Evolutionary conservation across 345 rosid genomes (phyloP), one percentile per base, ranked within the genome.

Genomic region (Linum lewisii): DNA sequence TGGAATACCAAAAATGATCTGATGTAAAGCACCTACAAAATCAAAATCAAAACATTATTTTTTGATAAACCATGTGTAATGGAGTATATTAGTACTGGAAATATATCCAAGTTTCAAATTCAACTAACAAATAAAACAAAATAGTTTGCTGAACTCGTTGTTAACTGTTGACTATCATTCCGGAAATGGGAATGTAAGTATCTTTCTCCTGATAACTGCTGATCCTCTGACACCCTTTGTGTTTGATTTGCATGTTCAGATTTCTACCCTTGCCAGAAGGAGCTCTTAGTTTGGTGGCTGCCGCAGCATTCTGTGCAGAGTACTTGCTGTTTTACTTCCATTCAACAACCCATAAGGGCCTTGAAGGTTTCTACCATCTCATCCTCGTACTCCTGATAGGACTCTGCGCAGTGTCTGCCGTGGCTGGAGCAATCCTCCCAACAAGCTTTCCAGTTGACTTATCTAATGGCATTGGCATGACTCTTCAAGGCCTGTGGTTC

Each of bases 401-500:
- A 64, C 86, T 88, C n/a, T 83, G 97, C 63, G 50, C 88, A 18
- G 66, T 82, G 65, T 77, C 89, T 37, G 65, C 78, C 0, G 54
- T 83, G 20, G 87, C 85, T 1, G 99, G 99, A 69, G 85, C 90
- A 22, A 63, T 88, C 57, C 81, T 80, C 47, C 85, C 91, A 1
- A 80, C 81, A 58, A 93, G 88, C 82, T 88, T 93, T 75, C 82
- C 97, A 1, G 64, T 84, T 45, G 97, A 93, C 77, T 66, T 88
- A 51, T 78, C 84, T 60, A 72, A 68, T 23, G 95, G 89, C 64
- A 79, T 85, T 54, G 93, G 89, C 29, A 79, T 88, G 60, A 83
- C 94, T 24, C 86, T 93, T 23, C 99, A 93, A 69, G 99, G 99
- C 64, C 86, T 93, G 24, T 93, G 99, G 99, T 93, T 93, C 76